Percentiles rank a stretch among this genome's conserved stretches.
Evolutionary conservation across 495 filamentous ascomycete species (phyloP).

Genomic region (Penicillium cosmopolitanum): DNA sequence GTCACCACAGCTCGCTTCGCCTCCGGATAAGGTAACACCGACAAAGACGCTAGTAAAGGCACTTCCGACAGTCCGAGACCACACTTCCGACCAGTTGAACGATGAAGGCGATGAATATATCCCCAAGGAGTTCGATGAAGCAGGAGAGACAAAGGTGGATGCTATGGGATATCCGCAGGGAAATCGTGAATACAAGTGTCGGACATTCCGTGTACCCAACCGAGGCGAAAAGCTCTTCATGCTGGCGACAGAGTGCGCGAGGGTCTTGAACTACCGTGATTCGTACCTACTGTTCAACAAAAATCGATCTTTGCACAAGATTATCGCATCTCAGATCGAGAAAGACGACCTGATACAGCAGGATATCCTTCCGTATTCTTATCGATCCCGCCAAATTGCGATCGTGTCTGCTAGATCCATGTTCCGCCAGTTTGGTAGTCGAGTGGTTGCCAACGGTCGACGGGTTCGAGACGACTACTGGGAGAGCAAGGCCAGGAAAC

Average conservation of each 20-base stretch:
- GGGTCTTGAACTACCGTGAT: slow-evolving; percentile 92
- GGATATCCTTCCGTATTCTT: slow-evolving; percentile 96
- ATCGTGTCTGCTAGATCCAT: slow-evolving; percentile 99
- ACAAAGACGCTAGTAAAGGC: slow-evolving; percentile 90
- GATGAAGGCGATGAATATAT: slow-evolving; percentile 95
- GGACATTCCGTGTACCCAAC: slow-evolving; percentile 90
- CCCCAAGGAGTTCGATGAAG: slow-evolving; percentile 87
- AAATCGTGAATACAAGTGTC: slow-evolving; percentile 85
- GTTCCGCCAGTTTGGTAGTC: slow-evolving; percentile 98
- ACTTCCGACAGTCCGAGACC: slow-evolving; percentile 91
- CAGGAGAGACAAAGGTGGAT: slow-evolving; percentile 92
- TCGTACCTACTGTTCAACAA: slow-evolving; percentile 99
- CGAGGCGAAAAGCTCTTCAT: slow-evolving; percentile 95
- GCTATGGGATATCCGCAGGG: slow-evolving; percentile 78
- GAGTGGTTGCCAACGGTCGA: slow-evolving; percentile 86
- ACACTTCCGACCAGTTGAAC: slow-evolving; percentile 95
- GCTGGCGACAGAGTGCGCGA: slow-evolving; percentile 96
- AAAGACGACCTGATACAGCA: slow-evolving; percentile 96
- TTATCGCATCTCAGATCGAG: slow-evolving; percentile 93
- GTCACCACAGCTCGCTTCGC: slow-evolving; percentile 73
- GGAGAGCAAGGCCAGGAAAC: slow-evolving; percentile 95
- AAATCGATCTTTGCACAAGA: slow-evolving; percentile 95
- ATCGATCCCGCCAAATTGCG: slow-evolving; percentile 95
- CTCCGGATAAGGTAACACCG: slow-evolving; percentile 82
- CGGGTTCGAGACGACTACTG: slow-evolving; percentile 98